Evolutionary conservation across 768 basidiomycete species (phyloP), one percentile per base, ranked within the genome.

Genomic region (Lactarius tabidus): DNA sequence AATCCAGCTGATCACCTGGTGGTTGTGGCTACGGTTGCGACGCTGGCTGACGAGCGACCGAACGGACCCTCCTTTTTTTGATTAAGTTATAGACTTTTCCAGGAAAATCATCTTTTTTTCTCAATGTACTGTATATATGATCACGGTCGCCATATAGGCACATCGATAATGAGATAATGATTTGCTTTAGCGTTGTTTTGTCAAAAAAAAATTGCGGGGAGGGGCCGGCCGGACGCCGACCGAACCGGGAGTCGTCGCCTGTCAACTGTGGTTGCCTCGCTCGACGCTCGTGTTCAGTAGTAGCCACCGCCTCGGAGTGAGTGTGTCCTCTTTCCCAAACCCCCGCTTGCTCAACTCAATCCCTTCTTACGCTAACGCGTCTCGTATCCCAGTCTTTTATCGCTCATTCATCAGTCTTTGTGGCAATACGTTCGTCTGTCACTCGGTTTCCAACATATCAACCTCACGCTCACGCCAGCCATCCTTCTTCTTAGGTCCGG

Each of bases 281-380:
- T 62, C 69, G 69, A 68, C 62, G 63, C 60, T 66, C 65, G 65
- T 62, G 65, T 66, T 66, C 65, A 61, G 56, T 65, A 61, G 56
- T 65, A 43, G 59, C 59, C 53, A 57, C 59, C 55, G 33, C 54
- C 53, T 61, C 60, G 36, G 43, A 33, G 59, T 65, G 14, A 60
- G 65, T 62, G 6, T 31, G 14, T 26, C 39, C 18, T 8, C 33
- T 53, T 35, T 45, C 39, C 60, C 65, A 31, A 23, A 52, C 38
- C 43, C 51, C n/a, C 28, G 26, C 48, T 55, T 48, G 3, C 28
- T 54, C 2, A 8, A 28, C 60, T 33, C 51, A 33, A 29, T 62
- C 8, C 39, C n/a, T 33, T 39, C 26, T n/a, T 14, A 17, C 61
- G 1, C 39, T 35, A 39, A 66, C 65, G 60, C 65, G 61, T 58